Evolutionary conservation across 2,329 filamentous ascomycete genomes (phyloP).

Genomic region (Penicillium sp.): DNA sequence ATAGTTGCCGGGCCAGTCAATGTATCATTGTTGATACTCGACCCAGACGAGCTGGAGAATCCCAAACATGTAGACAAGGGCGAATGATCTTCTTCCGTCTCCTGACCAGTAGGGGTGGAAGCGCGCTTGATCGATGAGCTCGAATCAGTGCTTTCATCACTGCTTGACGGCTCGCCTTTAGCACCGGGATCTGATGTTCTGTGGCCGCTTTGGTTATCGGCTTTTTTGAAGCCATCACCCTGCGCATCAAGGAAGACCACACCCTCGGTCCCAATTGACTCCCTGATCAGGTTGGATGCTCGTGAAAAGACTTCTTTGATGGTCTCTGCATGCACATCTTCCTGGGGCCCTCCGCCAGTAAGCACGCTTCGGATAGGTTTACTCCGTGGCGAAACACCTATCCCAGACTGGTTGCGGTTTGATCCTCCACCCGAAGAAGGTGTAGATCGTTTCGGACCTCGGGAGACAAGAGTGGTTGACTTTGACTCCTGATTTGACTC

Average conservation of each 20-base stretch:
- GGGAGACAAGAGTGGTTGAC: background rate
- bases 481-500: background rate
- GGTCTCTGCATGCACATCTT: constrained; percentile 6
- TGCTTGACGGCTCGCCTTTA: constrained; percentile 5
- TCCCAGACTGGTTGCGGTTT: background rate
- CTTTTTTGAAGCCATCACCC: constrained; percentile 13
- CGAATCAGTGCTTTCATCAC: constrained; percentile 23
- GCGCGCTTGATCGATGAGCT: background rate
- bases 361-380: constrained; percentile 5
- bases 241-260: constrained; percentile 30
- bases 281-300: constrained; percentile 43
- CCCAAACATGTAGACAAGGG: constrained; percentile 14
- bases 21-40: constrained; percentile 14
- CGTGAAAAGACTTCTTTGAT: constrained; percentile 38
- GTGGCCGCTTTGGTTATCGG: constrained; percentile 13
- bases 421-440: background rate
- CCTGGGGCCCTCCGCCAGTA: constrained; percentile 6
- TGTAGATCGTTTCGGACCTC: background rate
- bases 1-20: constrained; percentile 9
- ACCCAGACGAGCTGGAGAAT: constrained; percentile 15
- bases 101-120: background rate
- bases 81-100: constrained; percentile 1
- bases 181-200: constrained; percentile 5
- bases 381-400: background rate
- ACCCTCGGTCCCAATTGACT: constrained; percentile 42